Evolutionary conservation across 768 basidiomycete species (phyloP), one percentile per base, ranked within the genome.

Genomic region (Boletellus emodensis): DNA sequence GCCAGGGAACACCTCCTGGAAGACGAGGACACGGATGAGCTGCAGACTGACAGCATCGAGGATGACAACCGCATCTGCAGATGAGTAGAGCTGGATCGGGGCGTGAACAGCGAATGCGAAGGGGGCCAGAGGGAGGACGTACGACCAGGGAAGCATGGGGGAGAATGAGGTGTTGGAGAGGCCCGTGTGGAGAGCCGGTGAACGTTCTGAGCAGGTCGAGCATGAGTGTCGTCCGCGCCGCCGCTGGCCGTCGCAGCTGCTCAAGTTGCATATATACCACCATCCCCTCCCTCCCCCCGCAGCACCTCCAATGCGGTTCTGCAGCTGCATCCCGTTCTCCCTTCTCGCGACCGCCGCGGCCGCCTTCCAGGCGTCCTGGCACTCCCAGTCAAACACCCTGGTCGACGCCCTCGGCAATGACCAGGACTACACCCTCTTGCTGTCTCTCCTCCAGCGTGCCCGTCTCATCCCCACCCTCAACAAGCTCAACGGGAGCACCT

Each of bases 391-490:
- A 1, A 73, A 61, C 9, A 93, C 87, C 35, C 74, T 97, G 50
- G 79, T 94, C 61, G 91, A 94, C 59, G 78, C 80, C 42, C 85
- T 99, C 55, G 79, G 73, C 35, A 70, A 71, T 0, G 90, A 94
- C 61, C 72, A 82, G 2, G 85, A 95, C 68, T 94, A 91, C 62
- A 72, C 82, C 1, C 84, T 82, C 26, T 74, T 96, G 15, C 71
- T 98, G 15, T 64, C 64, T 18, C 80, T 97, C 13, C 76, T 98
- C 11, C 93, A 95, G 66, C 80, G 82, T 13, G 80, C 95, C 4
- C 84, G 84, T 52, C 84, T 98, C 55, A 84, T 99, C 47, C 96
- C 96, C 2, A 91, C 90, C 6, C 77, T 99, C 56, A 96, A 95
- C 67, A 82, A 75, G 57, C 83, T 99, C 57, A 84, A 88, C 51